Evolutionary conservation across 768 basidiomycete genomes (phyloP).

Genomic region (Lactarius trivialis): DNA sequence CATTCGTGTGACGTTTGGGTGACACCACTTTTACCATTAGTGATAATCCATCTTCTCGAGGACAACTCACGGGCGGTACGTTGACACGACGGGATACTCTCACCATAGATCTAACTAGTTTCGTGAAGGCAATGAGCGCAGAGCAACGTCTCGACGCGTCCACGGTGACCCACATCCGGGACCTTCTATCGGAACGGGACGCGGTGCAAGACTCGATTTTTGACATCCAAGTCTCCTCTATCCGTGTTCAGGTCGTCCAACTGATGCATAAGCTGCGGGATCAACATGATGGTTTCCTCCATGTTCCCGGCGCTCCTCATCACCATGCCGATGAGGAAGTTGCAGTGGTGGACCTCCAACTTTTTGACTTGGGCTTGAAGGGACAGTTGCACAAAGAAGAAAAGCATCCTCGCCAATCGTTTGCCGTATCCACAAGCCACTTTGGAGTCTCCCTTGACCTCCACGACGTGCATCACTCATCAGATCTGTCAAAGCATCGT

Average conservation of each 20-base stretch:
- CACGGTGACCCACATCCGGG: slow-evolving; percentile 7
- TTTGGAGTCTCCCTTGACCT: slow-evolving; percentile 1
- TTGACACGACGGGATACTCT: neutral
- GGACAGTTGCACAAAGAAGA: slow-evolving; percentile 11
- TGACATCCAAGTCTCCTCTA: slow-evolving; percentile 13
- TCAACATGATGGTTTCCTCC: slow-evolving; percentile 2
- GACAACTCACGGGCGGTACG: slow-evolving; percentile 11
- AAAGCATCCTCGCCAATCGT: slow-evolving; percentile 9
- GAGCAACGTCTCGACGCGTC: slow-evolving; percentile 16
- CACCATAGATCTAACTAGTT: neutral
- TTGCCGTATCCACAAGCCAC: slow-evolving; percentile 1
- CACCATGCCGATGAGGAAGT: neutral
- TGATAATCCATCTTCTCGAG: slow-evolving; percentile 15
- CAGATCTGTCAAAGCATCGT: neutral
- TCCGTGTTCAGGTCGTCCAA: slow-evolving; percentile 10
- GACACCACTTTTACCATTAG: slow-evolving; percentile 18
- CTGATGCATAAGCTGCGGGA: neutral
- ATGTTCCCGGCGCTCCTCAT: neutral
- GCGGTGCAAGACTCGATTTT: slow-evolving; percentile 5
- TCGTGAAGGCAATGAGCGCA: slow-evolving; percentile 6
- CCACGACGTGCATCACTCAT: neutral
- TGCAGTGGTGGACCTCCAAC: slow-evolving; percentile 13
- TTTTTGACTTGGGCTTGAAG: slow-evolving; percentile 9
- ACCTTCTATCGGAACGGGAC: slow-evolving; percentile 4
- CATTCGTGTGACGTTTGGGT: slow-evolving; percentile 14